Evolutionary conservation across 371 early-diverging fungal genomes (phyloP), one percentile per base, ranked within the genome.

Genomic region (Funneliformis caledonium): DNA sequence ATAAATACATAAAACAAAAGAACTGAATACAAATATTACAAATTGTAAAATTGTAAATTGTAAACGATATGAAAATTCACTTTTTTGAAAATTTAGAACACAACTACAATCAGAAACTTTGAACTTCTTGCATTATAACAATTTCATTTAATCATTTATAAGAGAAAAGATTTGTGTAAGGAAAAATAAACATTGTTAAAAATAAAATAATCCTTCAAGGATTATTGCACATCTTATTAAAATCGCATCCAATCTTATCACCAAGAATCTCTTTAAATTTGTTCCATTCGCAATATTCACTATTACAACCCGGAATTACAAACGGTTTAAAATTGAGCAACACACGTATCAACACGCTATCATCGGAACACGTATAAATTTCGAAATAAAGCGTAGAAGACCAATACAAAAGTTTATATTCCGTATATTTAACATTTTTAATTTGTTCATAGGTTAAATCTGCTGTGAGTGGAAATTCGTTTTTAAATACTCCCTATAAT

Each of bases 301-400:
- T 33, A 26, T 31, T 10, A 61, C 78, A 78, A 7, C 48, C 48
- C 1, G 78, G 78, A 3, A 78, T 50, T 0, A 68, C 22, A 14
- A 37, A 19, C 22, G 69, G 31, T 56, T 60, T n/a, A 42, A 68
- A 68, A 31, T 78, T 68, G 8, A 52, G 11, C 22, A 78, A 50
- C 12, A 65, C 16, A 33, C 33, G 78, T 19, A 78, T 68, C 19
- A 37, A 43, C 4, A 6, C 47, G 1, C 26, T 47, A 10, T n/a
- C 47, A 37, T 37, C 37, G 14, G 65, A 10, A 65, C 81, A 81
- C 7, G 26, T 22, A 64, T 70, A 82, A 31, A 78, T 67, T 61
- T 82, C 82, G 73, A 82, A 78, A 61, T 76, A 70, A 14, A 82
- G 0, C n/a, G 78, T 82, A 14, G 72, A 11, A 33, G 73, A 37